phyloP scores from a whole-genome alignment of 352 stramenopile genomes.

The Phytopythium aichiense region DNA sequence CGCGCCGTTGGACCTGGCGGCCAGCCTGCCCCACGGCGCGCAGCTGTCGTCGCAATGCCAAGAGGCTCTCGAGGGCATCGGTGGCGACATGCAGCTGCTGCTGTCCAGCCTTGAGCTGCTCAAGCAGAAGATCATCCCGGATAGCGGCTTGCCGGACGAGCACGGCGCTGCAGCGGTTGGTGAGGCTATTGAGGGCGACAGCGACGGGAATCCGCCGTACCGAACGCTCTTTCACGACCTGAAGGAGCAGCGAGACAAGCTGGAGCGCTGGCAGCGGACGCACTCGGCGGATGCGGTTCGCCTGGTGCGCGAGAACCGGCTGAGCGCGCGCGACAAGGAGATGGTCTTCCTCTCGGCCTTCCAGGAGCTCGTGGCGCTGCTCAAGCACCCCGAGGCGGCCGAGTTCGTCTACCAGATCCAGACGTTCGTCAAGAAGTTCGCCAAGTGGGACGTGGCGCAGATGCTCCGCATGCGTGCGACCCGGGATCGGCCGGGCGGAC shows the following conservation, averaged over 20 bases:
- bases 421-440: constrained; percentile 62
- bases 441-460: constrained; percentile 45
- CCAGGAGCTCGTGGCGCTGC: constrained; percentile 44
- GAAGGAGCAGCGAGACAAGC: constrained; percentile 22
- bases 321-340: constrained; percentile 42
- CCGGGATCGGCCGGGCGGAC: constrained; percentile 43
- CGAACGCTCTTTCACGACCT: constrained; percentile 49
- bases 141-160: not conserved
- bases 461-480: constrained; percentile 37
- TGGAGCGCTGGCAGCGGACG: constrained; percentile 41
- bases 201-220: constrained; percentile 8
- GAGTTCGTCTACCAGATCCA: constrained; percentile 81
- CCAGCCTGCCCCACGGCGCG: not conserved
- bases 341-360: constrained; percentile 60
- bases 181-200: not conserved
- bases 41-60: constrained; percentile 28
- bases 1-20: not conserved
- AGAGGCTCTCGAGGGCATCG: constrained; percentile 40
- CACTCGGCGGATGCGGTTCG: constrained; percentile 20
- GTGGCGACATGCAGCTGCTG: constrained; percentile 28
- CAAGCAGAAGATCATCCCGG: constrained; percentile 36
- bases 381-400: constrained; percentile 57
- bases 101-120: constrained; percentile 34
- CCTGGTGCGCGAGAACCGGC: constrained; percentile 13
- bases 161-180: constrained; percentile 4